Evolutionary conservation across 768 basidiomycete species (phyloP), one percentile per base, ranked within the genome.

Genomic region (Calocera cornea): DNA sequence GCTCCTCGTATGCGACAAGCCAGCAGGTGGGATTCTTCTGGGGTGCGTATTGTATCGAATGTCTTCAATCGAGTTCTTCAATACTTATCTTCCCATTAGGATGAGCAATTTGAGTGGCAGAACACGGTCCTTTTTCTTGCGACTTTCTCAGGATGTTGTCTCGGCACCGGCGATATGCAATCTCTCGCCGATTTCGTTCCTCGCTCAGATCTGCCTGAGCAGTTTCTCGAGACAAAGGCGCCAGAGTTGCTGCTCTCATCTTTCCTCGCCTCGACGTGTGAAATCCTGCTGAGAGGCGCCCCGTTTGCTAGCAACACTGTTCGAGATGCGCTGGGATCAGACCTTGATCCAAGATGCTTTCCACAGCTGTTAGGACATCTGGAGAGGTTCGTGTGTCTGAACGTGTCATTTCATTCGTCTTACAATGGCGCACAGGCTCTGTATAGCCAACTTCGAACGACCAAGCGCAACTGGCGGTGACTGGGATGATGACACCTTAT

Each of bases 41-140:
- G 54, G 27, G 54, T 60, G 31, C 16, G 54, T 33, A 47, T 19
- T 60, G 54, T 33, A 47, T 19, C 31, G 14, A 33, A 33, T 27
- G 31, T 17, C 19, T 27, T 31, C 5, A 60, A 10, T 19, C 31
- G 27, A 60, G 27, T 47, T 7, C 19, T 19, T 19, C 54, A 31
- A 17, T n/a, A 54, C 34, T 66, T 2, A 65, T 41, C 22, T 16
- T 41, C 5, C 31, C 27, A 17, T n/a, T 65, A 92, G 89, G 89
- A 91, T 22, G 81, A 85, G 70, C 83, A 86, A 44, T 83, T 81
- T 40, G 88, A 92, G 71, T 97, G 93, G 92, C 87, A 90, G 72
- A 92, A 94, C 73, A 78, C 92, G 14, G 87, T 89, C 0, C 77
- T 92, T 27, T 90, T 88, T 76, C 78, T 95, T 41, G 85, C 89